Evolutionary conservation across 164 flowering plant species (phyloP), one percentile per base, ranked within the genome.

Genomic region (Piper longum): DNA sequence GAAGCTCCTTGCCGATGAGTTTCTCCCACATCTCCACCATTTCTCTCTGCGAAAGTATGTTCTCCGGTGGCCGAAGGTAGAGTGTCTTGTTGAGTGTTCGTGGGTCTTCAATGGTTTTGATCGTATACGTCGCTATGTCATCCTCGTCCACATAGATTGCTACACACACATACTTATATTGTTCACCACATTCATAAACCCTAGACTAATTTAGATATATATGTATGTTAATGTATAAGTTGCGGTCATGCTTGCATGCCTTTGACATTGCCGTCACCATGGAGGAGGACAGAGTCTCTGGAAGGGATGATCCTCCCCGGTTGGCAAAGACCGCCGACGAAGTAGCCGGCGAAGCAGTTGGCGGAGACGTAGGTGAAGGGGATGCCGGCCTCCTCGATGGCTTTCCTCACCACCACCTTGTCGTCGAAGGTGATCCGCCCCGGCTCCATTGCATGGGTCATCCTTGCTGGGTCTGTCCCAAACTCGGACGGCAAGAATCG

Each of bases 21-120:
- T 79, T 71, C 71, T 87, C 91, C 95, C 95, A 87, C 0, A 69
- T 72, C n/a, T 67, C 65, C n/a, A 87, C 80, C 1, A 87, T 63
- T 63, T 85, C 80, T 57, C 75, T 73, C 63, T 83, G 88, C n/a
- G 87, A 77, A 9, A 87, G 70, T 26, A 83, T 79, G 72, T 87
- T 87, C 18, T 75, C 68, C 0, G 82, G 78, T 9, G 95, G 91
- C 65, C 83, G 72, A 19, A 85, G 59, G 60, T 88, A 84, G 5
- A 88, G 7, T 2, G 87, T 87, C 68, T 81, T 84, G 77, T 85
- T 85, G 4, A 85, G 73, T 0, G 88, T 81, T 11, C 91, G 76
- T 12, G 84, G 89, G 48, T 85, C 95, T 12, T 85, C 85, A 45
- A 85, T 77, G 14, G 78, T 67, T 66, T 81, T 85, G 39, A 88